Base-by-base conservation (phyloP, 176 grass and related monocot species). In the Leersia perrieri region DNA sequence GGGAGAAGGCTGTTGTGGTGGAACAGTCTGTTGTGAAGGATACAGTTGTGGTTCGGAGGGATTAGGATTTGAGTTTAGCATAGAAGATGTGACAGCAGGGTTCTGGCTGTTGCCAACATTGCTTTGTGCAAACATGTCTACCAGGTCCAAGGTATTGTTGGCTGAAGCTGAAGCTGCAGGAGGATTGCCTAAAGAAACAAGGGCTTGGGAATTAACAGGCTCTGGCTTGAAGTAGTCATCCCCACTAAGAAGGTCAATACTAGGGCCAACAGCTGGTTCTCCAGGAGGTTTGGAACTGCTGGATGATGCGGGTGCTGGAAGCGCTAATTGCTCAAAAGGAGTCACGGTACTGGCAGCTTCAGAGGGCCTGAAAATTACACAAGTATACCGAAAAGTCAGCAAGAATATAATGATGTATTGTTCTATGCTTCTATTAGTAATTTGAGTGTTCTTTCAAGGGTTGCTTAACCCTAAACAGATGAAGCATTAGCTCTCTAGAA, bases 191-290 rank as follows among this genome's bases (percentile, higher is more conserved):
- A 85, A 40, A 80, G 84, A 77, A 88, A 94, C 94, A 76, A 97
- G 72, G 42, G 88, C 94, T 66, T 87, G 79, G 36, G 80, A 76
- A 90, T 92, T 86, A 34, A 85, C 88, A 78, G 81, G 84, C 87
- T 89, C 90, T 68, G 94, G 77, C 90, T 94, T 92, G 34, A 88
- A 86, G 67, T 87, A 94, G 47, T 92, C 85, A 49, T 97, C 94
- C 11, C 94, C 94, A 66, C 94, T 97, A 47, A 97, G 87, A 55
- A 97, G 86, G 70, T 97, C 94, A 34, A 97, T 87, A 82, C 82
- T 81, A 68, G 94, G 73, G 73, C 32, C 66, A 82, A 84, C 68
- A 35, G 63, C 34, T 63, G 87, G 70, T 33, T 68, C 80, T 83
- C 40, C 82, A 75, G 63, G 62, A 67, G 80, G 28, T 41, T 88